Percentiles rank a stretch among this genome's conserved stretches.
Evolutionary conservation across 176 grass and related monocot genomes (phyloP).

Genomic region (Aegilops tauschii): DNA sequence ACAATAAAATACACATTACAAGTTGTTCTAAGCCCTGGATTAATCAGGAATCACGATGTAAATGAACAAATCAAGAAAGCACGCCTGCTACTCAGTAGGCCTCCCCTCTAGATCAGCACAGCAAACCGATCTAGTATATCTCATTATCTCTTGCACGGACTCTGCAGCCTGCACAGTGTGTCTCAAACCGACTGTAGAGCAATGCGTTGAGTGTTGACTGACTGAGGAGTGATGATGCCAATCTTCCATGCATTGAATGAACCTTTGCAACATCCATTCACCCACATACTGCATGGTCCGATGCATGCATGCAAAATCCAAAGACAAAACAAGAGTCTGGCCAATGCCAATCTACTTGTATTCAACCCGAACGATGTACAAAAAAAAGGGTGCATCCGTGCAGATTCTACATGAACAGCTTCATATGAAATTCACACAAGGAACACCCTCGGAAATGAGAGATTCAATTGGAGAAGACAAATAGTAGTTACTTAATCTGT

Average conservation of each 20-base stretch:
- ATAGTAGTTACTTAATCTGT: slow-evolving; percentile 42
- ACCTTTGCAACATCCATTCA: neutral
- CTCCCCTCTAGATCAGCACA: slow-evolving; percentile 4
- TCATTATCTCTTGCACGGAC: neutral
- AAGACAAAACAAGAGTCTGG: neutral
- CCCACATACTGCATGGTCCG: neutral
- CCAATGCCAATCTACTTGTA: neutral
- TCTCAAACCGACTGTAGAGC: slow-evolving; percentile 15
- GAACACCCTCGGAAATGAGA: slow-evolving; percentile 21
- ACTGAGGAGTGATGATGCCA: neutral
- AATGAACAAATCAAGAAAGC: slow-evolving; percentile 25
- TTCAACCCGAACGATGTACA: neutral
- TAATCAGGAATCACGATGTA: neutral
- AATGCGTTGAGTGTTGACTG: neutral
- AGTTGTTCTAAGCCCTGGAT: slow-evolving; percentile 1
- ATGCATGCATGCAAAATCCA: neutral
- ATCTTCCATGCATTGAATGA: neutral
- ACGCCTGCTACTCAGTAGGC: slow-evolving; percentile 20
- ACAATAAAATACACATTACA: neutral
- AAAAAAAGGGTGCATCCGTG: neutral
- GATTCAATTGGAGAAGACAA: slow-evolving; percentile 20
- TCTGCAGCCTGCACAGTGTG: neutral
- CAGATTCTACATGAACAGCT: slow-evolving; percentile 29
- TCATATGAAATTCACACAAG: neutral
- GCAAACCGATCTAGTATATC: too few relatives aligned